Evolutionary conservation across 306 rosid genomes (phyloP), one percentile per base, ranked within the genome.

Genomic region (Astragalus glycyphyllos): DNA sequence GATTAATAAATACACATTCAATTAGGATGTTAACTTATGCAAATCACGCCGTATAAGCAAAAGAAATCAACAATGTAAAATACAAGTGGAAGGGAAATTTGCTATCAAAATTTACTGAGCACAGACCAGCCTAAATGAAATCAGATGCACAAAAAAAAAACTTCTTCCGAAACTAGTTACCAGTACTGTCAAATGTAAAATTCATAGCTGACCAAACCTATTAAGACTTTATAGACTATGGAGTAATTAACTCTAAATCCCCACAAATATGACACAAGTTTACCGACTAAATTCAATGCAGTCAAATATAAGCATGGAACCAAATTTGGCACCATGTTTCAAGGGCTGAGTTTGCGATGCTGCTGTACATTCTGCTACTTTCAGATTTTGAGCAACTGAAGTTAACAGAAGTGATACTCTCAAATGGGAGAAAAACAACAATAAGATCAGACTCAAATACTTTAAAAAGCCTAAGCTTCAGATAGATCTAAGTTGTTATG

Each of bases 21-120:
- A 45, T 45, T 73, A 42, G 50, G 56, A 17, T 44, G 58, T 47
- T 41, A 17, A 13, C 49, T 46, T 8, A 64, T 47, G 65, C 57
- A 63, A 55, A 56, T 34, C 11, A 54, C 14, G 53, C 40, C 46
- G 57, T 35, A 20, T 44, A 58, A 14, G 55, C 59, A 70, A 65
- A 41, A 69, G 23, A 69, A 74, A 51, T 20, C 53, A 65, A 70
- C 58, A 58, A 58, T n/a, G 44, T 65, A 62, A 75, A 55, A 44
- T 50, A 31, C 41, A 57, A 17, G 41, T 47, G 40, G 20, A 50
- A 57, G 40, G 20, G 53, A 71, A 5, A 41, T 20, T 74, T 38
- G 41, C 55, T 1, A 38, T 14, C 10, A 29, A 55, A 15, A 45
- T 56, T 74, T 74, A 65, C 53, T 12, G 58, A 45, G 11, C 5